Evolutionary conservation across 2,329 filamentous ascomycete genomes (phyloP).

Genomic region (Cordyceps militaris): DNA sequence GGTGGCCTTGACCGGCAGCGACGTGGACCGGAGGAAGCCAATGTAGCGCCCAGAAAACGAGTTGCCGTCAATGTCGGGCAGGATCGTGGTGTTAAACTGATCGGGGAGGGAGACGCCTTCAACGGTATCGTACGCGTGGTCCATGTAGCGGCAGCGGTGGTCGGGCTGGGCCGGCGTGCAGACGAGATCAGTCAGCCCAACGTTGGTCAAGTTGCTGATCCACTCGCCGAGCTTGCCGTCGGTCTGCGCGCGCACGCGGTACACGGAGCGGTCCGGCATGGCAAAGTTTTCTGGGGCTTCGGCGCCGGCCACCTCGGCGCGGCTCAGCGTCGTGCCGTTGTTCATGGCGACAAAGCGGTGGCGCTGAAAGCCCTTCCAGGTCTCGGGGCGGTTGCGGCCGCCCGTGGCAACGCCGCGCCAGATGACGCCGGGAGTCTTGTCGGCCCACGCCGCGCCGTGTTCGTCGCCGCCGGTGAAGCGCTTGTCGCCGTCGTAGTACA

Average conservation of each 20-base stretch:
- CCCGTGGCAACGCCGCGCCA: conserved; percentile 65
- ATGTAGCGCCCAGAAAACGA: conserved; percentile 62
- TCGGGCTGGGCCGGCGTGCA: conserved; percentile 35
- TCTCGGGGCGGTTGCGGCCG: conserved; percentile 49
- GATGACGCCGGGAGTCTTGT: conserved; percentile 47
- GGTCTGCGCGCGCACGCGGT: conserved; percentile 39
- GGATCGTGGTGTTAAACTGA: conserved; percentile 58
- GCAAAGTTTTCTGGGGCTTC: conserved; percentile 43
- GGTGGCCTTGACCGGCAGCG: conserved; percentile 69
- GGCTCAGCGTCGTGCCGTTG: conserved; percentile 53
- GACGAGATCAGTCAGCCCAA: conserved; percentile 48
- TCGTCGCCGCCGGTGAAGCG: conserved; percentile 52
- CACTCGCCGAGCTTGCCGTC: conserved; percentile 41
- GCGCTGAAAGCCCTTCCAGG: conserved; percentile 67
- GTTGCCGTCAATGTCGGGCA: conserved; percentile 73
- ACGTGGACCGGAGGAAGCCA: conserved; percentile 61
- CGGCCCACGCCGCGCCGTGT: conserved; percentile 47
- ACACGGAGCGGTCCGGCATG: conserved; percentile 38
- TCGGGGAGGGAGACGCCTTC: conserved; percentile 37
- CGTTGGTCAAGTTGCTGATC: conserved; percentile 42
- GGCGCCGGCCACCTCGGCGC: conserved; percentile 37
- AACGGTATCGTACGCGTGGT: conserved; percentile 35
- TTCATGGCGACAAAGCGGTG: conserved; percentile 70
- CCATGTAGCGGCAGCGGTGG: conserved; percentile 41
- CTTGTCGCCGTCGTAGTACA: conserved; percentile 60